A percentile compares a stretch with the other conserved stretches of the same genome.
phyloP scores from a whole-genome alignment of 495 filamentous ascomycete genomes.

The Penicillium egyptiacum region DNA sequence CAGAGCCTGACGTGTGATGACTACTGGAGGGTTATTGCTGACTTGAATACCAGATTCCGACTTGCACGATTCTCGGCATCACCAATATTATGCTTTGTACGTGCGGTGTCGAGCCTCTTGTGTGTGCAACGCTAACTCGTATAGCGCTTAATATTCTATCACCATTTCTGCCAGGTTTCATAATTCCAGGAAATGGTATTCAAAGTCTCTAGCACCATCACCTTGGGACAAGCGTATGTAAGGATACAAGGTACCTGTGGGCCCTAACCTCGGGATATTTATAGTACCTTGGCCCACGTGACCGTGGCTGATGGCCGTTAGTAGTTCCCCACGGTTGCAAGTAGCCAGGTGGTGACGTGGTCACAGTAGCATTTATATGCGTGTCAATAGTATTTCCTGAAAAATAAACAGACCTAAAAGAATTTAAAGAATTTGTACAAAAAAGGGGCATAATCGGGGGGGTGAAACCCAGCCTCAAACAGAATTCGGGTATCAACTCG shows the following conservation, averaged over 20 bases:
- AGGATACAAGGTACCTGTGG: no score
- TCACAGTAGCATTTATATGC: slow-evolving; percentile 7
- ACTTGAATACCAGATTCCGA: no score
- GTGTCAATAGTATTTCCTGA: not conserved
- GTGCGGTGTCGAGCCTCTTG: not conserved
- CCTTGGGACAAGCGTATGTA: slow-evolving; percentile 48
- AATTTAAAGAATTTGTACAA: not conserved
- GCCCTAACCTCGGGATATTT: slow-evolving; percentile 1
- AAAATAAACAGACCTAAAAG: not conserved
- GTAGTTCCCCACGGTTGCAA: slow-evolving; percentile 5
- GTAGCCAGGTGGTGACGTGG: slow-evolving; percentile 10
- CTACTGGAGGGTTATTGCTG: no score
- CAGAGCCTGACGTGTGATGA: no score
- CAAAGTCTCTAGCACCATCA: slow-evolving; percentile 67
- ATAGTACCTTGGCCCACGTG: slow-evolving; percentile 15
- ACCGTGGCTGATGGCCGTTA: not conserved
- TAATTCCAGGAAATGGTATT: slow-evolving; percentile 66
- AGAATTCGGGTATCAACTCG: slow-evolving; percentile 18
- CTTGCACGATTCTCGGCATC: slow-evolving; percentile 49
- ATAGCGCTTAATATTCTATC: slow-evolving; percentile 61
- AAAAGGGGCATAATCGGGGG: slow-evolving; percentile 3
- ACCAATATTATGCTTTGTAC: slow-evolving; percentile 50
- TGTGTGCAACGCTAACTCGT: not conserved
- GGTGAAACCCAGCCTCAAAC: slow-evolving; percentile 13
- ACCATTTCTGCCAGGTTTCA: slow-evolving; percentile 63